Percentiles rank a stretch among this genome's conserved stretches.
Conservation (phyloP, 768 basidiomycete species). For the Royoungia palumana region DNA sequence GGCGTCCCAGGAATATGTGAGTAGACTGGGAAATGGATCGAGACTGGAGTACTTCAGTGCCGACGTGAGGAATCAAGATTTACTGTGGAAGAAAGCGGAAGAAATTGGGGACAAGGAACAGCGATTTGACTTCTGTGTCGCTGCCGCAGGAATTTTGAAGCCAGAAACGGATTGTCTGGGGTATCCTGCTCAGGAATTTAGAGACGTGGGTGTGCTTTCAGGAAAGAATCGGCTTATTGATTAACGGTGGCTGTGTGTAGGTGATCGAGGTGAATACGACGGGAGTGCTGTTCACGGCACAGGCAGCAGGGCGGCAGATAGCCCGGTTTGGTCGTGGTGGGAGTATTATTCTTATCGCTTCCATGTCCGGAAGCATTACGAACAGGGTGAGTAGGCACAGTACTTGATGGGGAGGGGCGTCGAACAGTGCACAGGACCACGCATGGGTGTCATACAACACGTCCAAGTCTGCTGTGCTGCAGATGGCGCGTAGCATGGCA, state of each 20-base stretch:
- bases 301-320: slow-evolving; percentile 61
- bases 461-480: slow-evolving; percentile 74
- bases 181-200: slow-evolving; percentile 63
- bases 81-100: slow-evolving; percentile 53
- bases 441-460: slow-evolving; percentile 76
- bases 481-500: slow-evolving; percentile 81
- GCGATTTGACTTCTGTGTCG: slow-evolving; percentile 72
- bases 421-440: slow-evolving; percentile 48
- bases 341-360: slow-evolving; percentile 59
- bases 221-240: background rate
- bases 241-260: slow-evolving; percentile 28
- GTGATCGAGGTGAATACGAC: slow-evolving; percentile 65
- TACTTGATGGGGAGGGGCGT: background rate
- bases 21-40: slow-evolving; percentile 38
- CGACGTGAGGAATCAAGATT: slow-evolving; percentile 63
- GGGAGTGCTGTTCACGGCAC: slow-evolving; percentile 59
- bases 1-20: slow-evolving; percentile 50
- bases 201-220: slow-evolving; percentile 42
- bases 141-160: slow-evolving; percentile 75
- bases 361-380: slow-evolving; percentile 66
- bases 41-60: slow-evolving; percentile 60
- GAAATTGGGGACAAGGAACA: slow-evolving; percentile 64
- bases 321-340: slow-evolving; percentile 43
- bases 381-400: slow-evolving; percentile 50
- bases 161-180: slow-evolving; percentile 59